phyloP scores from a whole-genome alignment of 208 protist genomes.

The Naegleria lovaniensis region DNA sequence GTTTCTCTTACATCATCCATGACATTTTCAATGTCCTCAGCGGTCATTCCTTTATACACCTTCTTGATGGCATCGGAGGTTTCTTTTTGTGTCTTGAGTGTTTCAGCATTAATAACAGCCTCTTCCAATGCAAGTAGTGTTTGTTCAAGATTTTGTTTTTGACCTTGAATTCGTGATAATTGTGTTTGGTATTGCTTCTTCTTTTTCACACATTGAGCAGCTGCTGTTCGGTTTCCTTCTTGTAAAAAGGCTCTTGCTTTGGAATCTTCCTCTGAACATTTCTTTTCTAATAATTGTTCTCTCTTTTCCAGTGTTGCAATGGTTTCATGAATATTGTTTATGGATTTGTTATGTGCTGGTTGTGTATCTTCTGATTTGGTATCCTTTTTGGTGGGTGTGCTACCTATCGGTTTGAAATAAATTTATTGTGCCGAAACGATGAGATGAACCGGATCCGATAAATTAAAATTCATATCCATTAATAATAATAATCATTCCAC shows the following conservation, averaged over 20 bases:
- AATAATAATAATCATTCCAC: too few relatives aligned
- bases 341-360: constrained; percentile 42
- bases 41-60: not conserved
- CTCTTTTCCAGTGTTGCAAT: constrained; percentile 74
- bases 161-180: constrained; percentile 51
- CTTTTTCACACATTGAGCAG: constrained; percentile 74
- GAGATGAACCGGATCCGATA: too few relatives aligned
- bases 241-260: constrained; percentile 68
- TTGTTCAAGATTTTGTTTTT: constrained; percentile 72
- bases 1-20: constrained; percentile 6
- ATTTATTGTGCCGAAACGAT: too few relatives aligned
- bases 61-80: not conserved
- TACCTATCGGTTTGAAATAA: too few relatives aligned
- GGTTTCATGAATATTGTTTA: constrained; percentile 65
- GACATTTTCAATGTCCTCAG: not conserved
- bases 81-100: not conserved
- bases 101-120: not conserved
- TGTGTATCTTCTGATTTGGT: constrained; percentile 35
- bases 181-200: constrained; percentile 81
- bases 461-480: too few relatives aligned
- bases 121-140: not conserved
- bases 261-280: constrained; percentile 62
- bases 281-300: constrained; percentile 69
- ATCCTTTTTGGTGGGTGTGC: not conserved
- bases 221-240: constrained; percentile 72